phyloP scores from a whole-genome alignment of 2,329 filamentous ascomycete genomes.

The Fusarium nodosum region DNA sequence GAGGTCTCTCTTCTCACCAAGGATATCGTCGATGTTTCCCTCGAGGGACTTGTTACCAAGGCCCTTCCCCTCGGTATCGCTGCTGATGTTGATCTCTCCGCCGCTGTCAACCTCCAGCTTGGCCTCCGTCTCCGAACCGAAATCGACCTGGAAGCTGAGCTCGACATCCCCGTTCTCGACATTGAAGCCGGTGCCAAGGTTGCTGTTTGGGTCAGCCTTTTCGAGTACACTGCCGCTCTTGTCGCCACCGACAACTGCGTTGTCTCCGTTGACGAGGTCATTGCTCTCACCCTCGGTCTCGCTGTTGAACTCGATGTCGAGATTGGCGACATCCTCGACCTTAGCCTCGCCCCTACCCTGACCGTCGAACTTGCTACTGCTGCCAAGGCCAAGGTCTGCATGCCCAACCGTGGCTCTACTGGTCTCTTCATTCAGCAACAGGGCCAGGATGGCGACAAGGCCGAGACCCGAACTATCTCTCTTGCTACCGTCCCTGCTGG shows the following conservation, averaged over 20 bases:
- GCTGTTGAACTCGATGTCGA: slow-evolving; percentile 45
- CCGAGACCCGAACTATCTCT: slow-evolving; percentile 7
- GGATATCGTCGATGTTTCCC: slow-evolving; percentile 57
- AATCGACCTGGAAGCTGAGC: slow-evolving; percentile 57
- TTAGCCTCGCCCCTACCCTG: slow-evolving; percentile 58
- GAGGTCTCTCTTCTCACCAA: slow-evolving; percentile 60
- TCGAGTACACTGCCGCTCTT: slow-evolving; percentile 65
- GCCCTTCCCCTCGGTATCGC: slow-evolving; percentile 47
- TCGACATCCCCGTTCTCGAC: slow-evolving; percentile 46
- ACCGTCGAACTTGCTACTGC: slow-evolving; percentile 55
- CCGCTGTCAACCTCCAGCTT: slow-evolving; percentile 62
- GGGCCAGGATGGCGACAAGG: neutral
- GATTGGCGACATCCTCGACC: slow-evolving; percentile 52
- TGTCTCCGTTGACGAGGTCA: slow-evolving; percentile 47
- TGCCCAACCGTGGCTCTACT: slow-evolving; percentile 34
- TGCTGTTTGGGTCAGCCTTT: slow-evolving; percentile 65
- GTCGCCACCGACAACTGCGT: slow-evolving; percentile 55
- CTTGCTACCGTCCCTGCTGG: slow-evolving; percentile 20
- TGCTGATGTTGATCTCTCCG: slow-evolving; percentile 53
- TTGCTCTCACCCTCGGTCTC: slow-evolving; percentile 46
- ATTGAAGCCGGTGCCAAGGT: slow-evolving; percentile 60
- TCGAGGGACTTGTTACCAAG: slow-evolving; percentile 52
- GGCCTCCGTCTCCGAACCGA: slow-evolving; percentile 65
- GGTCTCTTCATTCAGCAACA: slow-evolving; percentile 28
- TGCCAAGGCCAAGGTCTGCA: slow-evolving; percentile 37